These are phyloP conservation scores for Plectosphaerella sp. DNA, from an alignment of 2,329 filamentous ascomycete genomes.

Conservation along the genomic window DNA sequence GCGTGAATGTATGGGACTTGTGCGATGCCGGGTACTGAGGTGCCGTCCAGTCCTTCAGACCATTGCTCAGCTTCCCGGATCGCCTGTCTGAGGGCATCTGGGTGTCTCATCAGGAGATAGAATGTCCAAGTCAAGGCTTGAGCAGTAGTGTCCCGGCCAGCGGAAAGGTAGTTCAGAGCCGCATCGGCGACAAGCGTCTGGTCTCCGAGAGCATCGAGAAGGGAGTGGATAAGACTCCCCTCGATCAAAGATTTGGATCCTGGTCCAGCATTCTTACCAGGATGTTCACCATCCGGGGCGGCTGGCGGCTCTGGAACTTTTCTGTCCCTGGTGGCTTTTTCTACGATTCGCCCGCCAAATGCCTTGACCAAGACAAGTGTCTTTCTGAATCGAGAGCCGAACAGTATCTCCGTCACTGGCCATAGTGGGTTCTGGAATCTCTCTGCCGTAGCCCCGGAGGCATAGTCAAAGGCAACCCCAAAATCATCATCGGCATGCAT, in stretches of 20 bases:
- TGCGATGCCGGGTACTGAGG: constrained; percentile 24
- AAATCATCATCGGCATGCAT: constrained; percentile 60
- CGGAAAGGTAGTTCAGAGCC: constrained; percentile 62
- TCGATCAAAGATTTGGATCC: constrained; percentile 24
- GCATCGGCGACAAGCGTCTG: constrained; percentile 57
- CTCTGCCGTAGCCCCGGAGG: constrained; percentile 54
- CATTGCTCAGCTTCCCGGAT: constrained; percentile 27
- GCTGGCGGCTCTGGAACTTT: not conserved
- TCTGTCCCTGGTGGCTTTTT: constrained; percentile 43
- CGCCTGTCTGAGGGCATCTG: constrained; percentile 31
- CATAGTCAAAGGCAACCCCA: constrained; percentile 56
- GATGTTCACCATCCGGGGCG: too few species aligned
- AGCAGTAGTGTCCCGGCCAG: constrained; percentile 60
- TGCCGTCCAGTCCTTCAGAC: constrained; percentile 1
- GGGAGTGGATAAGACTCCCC: constrained; percentile 55
- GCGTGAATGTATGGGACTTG: constrained; percentile 53
- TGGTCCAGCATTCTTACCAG: constrained; percentile 5
- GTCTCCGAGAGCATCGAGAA: constrained; percentile 52
- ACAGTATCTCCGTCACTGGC: constrained; percentile 52
- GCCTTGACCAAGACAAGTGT: constrained; percentile 46
- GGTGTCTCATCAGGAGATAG: constrained; percentile 54
- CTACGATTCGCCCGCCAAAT: constrained; percentile 55
- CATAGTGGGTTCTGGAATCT: constrained; percentile 65
- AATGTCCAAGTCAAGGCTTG: constrained; percentile 62
- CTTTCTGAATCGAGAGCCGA: constrained; percentile 40